Evolutionary conservation across 129 eudicot genomes (phyloP).

Genomic region (Glebionis coronaria): DNA sequence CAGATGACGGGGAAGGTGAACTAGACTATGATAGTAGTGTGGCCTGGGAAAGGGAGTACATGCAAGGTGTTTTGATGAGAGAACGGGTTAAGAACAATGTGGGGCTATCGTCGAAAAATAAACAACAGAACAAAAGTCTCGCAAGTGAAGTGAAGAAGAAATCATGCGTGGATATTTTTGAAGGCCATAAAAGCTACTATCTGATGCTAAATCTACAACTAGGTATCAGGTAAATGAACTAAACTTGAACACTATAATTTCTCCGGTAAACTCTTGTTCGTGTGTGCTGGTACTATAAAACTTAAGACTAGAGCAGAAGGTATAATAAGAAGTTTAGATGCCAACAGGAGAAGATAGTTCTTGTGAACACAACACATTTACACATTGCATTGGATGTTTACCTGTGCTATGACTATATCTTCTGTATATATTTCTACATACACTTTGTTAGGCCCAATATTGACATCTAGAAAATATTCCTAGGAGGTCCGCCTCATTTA

Average conservation of each 20-base stretch:
- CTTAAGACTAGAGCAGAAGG: not conserved
- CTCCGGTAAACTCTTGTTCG: not conserved
- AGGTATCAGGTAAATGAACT: conserved; percentile 85
- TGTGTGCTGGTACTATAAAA: not conserved
- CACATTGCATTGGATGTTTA: not conserved
- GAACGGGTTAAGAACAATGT: conserved; percentile 53
- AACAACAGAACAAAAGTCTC: conserved; percentile 45
- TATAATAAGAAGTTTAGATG: not conserved
- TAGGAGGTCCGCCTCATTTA: not conserved
- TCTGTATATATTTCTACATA: not conserved
- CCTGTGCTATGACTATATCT: not conserved
- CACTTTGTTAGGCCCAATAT: conserved; percentile 1
- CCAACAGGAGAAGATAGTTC: conserved; percentile 17
- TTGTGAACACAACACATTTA: conserved; percentile 14
- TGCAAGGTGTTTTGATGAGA: conserved; percentile 88
- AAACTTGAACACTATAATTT: conserved; percentile 17
- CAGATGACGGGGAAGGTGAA: conserved; percentile 47
- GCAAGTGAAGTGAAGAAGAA: conserved; percentile 46
- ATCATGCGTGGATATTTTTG: conserved; percentile 54
- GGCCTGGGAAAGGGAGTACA: conserved; percentile 83
- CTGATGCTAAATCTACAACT: conserved; percentile 97
- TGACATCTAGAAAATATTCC: conserved; percentile 8
- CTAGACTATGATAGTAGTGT: conserved; percentile 36
- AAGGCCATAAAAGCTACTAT: conserved; percentile 74
- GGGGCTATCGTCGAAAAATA: conserved; percentile 42